Percentiles rank a stretch among this genome's conserved stretches.
Conservation (phyloP, 2,329 filamentous ascomycete genomes). For the Madurella mycetomatis region DNA sequence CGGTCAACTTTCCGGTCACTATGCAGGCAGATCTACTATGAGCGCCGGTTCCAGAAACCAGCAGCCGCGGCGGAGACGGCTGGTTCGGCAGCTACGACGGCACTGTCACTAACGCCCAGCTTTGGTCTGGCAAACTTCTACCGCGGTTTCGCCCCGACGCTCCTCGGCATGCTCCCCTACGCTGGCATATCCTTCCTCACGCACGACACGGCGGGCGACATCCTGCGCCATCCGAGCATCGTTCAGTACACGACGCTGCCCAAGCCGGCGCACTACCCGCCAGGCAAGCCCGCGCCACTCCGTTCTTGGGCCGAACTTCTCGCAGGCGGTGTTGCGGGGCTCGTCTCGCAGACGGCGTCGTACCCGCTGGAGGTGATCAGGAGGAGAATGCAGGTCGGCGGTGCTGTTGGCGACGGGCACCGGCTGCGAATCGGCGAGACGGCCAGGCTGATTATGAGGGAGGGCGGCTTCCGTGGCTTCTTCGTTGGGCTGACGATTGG, state of each 20-base stretch:
- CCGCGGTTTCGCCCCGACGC: slow-evolving; percentile 82
- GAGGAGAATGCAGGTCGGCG: slow-evolving; percentile 92
- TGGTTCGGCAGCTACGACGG: slow-evolving; percentile 42
- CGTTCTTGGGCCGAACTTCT: slow-evolving; percentile 82
- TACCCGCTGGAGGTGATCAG: slow-evolving; percentile 93
- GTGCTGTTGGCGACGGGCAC: slow-evolving; percentile 86
- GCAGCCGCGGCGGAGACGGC: slow-evolving; percentile 38
- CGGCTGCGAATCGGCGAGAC: slow-evolving; percentile 76
- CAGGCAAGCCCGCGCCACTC: slow-evolving; percentile 65
- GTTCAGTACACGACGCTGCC: slow-evolving; percentile 72
- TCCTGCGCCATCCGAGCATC: slow-evolving; percentile 66
- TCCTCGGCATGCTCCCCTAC: slow-evolving; percentile 94
- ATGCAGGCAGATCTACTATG: slow-evolving; percentile 80
- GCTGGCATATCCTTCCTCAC: slow-evolving; percentile 93
- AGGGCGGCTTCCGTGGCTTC: slow-evolving; percentile 76
- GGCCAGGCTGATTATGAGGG: slow-evolving; percentile 65
- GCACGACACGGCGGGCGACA: slow-evolving; percentile 83
- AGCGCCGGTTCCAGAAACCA: slow-evolving; percentile 50
- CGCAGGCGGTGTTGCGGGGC: slow-evolving; percentile 78
- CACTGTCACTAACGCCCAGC: slow-evolving; percentile 53
- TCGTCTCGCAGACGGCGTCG: slow-evolving; percentile 85
- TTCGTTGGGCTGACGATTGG: slow-evolving; percentile 92
- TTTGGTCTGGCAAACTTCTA: slow-evolving; percentile 87
- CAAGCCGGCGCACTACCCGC: slow-evolving; percentile 47
- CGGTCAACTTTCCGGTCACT: slow-evolving; percentile 70